Evolutionary conservation across 2,329 filamentous ascomycete genomes (phyloP), one percentile per base, ranked within the genome.

Genomic region (Aspergillus felis): DNA sequence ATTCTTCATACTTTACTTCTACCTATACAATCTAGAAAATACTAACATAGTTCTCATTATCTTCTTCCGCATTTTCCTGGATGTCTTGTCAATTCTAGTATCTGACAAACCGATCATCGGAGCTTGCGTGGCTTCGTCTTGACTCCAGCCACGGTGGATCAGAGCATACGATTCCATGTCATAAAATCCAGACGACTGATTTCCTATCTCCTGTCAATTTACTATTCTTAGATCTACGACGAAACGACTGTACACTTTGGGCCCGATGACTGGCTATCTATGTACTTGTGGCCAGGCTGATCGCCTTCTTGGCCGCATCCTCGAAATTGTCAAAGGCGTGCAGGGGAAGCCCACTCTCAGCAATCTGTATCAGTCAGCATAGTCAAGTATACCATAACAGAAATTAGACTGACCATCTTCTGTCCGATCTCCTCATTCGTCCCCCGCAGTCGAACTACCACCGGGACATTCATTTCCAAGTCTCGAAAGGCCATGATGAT

Each of bases 311-410:
- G 1, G 86, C 87, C 0, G 89, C 90, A 70, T 89, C 86, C 60
- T 90, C 86, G 69, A 91, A 91, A 60, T 85, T 84, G 72, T 91
- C 88, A 74, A 86, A 91, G 0, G 87, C 88, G 71, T 85, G 84
- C 54, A 92, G 75, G 35, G 82, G 82, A 65, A 92, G 74, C 1
- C 85, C 84, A 67, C 87, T 90, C 67, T 87, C 81, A 1, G 79
- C 80, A 70, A 92, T 87, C 76, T 82, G 64, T 8, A 54, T 24
- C 14, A 24, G 7, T 29, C 9, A 58, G 41, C 46, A 66, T 42
- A 66, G 61, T 51, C 14, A 44, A 1, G 12, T 56, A 46, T 5
- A 28, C 14, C 20, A 28, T 20, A 12, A 8, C 17, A 12, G 25
- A 48, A 22, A 10, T 44, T 60, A 48, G 14, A 74, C 76, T 67